Evolutionary conservation across 768 basidiomycete species (phyloP).

Genomic region (Mycena albidolilacea): DNA sequence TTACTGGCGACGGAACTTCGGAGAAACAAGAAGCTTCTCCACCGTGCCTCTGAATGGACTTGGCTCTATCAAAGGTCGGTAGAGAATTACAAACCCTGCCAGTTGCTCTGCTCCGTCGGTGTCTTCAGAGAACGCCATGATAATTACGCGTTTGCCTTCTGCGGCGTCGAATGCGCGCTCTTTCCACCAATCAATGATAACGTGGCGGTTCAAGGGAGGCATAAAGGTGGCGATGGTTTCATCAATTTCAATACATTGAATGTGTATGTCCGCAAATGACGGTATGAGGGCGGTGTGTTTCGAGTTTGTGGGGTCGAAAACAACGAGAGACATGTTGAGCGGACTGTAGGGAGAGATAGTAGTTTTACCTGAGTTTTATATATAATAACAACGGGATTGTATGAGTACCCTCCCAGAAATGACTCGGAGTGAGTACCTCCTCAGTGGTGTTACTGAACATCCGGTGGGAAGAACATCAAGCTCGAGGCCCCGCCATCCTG

Average conservation of each 20-base stretch:
- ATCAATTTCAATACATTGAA: slow-evolving; percentile 27
- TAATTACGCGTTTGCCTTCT: slow-evolving; percentile 9
- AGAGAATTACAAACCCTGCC: slow-evolving; percentile 24
- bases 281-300: slow-evolving; percentile 24
- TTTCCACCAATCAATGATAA: slow-evolving; percentile 27
- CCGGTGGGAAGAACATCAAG: too few relatives aligned
- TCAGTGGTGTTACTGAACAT: too few relatives aligned
- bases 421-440: too few relatives aligned
- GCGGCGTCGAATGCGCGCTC: slow-evolving; percentile 14
- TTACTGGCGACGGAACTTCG: slow-evolving; percentile 27
- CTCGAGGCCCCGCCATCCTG: too few relatives aligned
- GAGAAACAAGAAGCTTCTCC: slow-evolving; percentile 37
- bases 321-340: not conserved
- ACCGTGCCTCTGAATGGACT: slow-evolving; percentile 23
- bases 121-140: slow-evolving; percentile 18
- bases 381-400: too few relatives aligned
- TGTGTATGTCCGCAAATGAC: slow-evolving; percentile 29
- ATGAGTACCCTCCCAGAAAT: too few relatives aligned
- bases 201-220: slow-evolving; percentile 18
- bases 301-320: slow-evolving; percentile 18
- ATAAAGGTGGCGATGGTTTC: slow-evolving; percentile 29
- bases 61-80: slow-evolving; percentile 24
- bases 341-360: too few relatives aligned
- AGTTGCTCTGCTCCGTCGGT: not conserved
- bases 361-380: too few relatives aligned